Conservation (phyloP, 139 green algal genomes). For the Diplosphaera chodatii region DNA sequence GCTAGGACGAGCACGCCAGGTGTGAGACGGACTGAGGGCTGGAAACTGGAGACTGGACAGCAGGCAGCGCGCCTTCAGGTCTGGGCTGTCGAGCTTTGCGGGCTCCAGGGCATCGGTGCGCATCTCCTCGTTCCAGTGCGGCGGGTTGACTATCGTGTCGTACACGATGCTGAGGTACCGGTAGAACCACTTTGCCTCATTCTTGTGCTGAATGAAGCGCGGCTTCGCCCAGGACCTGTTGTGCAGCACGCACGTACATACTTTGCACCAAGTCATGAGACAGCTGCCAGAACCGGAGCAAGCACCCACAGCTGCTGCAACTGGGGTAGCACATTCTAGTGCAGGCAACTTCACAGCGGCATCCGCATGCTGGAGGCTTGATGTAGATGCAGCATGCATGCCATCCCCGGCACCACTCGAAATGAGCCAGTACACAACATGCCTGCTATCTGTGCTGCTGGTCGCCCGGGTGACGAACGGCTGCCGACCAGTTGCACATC, state of each 20-base stretch:
- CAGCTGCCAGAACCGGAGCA: no score
- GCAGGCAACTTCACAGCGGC: neutral
- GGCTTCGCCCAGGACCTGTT: conserved; percentile 13
- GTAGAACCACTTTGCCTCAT: conserved; percentile 82
- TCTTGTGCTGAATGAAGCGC: conserved; percentile 87
- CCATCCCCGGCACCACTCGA: no score
- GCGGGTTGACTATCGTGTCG: conserved; percentile 72
- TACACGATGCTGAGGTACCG: conserved; percentile 83
- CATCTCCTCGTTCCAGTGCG: conserved; percentile 95
- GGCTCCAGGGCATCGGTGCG: conserved; percentile 73
- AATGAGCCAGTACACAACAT: no score
- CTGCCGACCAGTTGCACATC: neutral
- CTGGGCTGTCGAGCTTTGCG: conserved; percentile 63
- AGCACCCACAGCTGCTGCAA: no score
- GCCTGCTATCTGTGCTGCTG: neutral
- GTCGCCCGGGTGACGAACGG: neutral
- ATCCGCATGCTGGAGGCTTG: no score
- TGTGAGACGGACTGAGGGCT: no score
- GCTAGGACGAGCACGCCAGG: no score
- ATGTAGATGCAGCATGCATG: no score
- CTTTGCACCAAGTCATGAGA: no score
- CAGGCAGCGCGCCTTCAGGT: conserved; percentile 56
- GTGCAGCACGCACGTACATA: no score
- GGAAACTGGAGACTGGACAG: no score
- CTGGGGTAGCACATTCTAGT: no score